A percentile compares a stretch with the other conserved stretches of the same genome.
Evolutionary conservation across 345 rosid species (phyloP).

Genomic region (Mercurialis annua): DNA sequence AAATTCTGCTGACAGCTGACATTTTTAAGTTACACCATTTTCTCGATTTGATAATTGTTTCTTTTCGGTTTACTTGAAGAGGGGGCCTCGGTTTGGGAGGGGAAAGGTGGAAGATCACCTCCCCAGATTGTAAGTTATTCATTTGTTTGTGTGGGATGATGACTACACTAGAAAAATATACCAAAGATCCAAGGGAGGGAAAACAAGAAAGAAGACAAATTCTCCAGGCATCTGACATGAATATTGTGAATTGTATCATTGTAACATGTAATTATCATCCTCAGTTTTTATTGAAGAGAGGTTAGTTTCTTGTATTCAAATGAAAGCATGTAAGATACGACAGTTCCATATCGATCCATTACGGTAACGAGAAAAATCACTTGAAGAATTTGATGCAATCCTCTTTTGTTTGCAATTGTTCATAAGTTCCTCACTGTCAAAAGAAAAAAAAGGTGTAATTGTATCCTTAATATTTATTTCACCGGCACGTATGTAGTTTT

Average conservation of each 20-base stretch:
- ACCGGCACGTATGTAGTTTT: no score
- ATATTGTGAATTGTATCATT: conserved; percentile 24
- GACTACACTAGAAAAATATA: conserved; percentile 8
- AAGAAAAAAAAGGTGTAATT: no score
- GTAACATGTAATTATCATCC: conserved; percentile 41
- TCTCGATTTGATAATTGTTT: conserved; percentile 20
- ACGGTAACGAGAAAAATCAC: background rate
- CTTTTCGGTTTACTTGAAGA: conserved; percentile 9
- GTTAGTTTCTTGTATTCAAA: conserved; percentile 32
- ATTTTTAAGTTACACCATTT: conserved; percentile 11
- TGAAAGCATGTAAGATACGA: conserved; percentile 3
- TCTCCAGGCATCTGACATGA: conserved; percentile 5
- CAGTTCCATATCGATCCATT: background rate
- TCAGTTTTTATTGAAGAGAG: conserved; percentile 49
- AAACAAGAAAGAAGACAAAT: background rate
- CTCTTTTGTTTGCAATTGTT: background rate
- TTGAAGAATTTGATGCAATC: background rate
- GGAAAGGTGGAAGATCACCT: conserved; percentile 57
- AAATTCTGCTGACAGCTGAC: conserved; percentile 44
- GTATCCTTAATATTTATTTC: no score
- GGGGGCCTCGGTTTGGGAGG: conserved; percentile 23
- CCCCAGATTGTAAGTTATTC: conserved; percentile 34
- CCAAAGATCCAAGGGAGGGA: conserved; percentile 8
- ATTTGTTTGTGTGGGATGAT: conserved; percentile 30
- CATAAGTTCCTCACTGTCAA: background rate